Conservation (phyloP, 352 stramenopile genomes). For the Chrysophaeum taylorii region DNA sequence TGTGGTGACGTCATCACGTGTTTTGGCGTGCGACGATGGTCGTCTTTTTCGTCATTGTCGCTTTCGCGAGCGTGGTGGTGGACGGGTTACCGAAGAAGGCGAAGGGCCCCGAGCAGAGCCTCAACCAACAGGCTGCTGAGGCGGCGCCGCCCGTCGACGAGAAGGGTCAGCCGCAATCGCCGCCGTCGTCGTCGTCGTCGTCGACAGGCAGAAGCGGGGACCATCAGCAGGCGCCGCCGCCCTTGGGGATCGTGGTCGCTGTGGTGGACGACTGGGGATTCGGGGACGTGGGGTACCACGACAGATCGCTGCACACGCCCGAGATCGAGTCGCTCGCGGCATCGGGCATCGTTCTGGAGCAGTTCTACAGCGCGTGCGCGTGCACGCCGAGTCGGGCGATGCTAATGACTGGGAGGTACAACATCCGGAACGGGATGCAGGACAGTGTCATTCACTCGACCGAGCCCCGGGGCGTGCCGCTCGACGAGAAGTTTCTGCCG, state of each 20-base stretch:
- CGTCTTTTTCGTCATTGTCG: too few species aligned
- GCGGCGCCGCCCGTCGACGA: too few species aligned
- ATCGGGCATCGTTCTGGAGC: not conserved
- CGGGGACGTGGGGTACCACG: not conserved
- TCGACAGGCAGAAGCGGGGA: too few species aligned
- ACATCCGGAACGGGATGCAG: not conserved
- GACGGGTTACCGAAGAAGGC: too few species aligned
- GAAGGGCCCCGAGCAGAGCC: too few species aligned
- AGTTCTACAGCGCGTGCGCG: not conserved
- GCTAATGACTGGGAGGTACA: not conserved
- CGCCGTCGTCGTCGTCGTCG: too few species aligned
- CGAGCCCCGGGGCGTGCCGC: not conserved
- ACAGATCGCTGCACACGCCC: not conserved
- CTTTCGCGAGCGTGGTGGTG: too few species aligned
- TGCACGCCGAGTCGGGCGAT: not conserved
- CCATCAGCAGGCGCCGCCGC: too few species aligned
- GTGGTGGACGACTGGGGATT: not conserved
- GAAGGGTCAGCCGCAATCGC: too few species aligned
- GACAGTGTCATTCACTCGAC: constrained; percentile 1
- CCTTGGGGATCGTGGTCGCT: not conserved
- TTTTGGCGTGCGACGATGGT: too few species aligned
- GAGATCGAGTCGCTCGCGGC: not conserved
- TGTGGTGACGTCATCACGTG: too few species aligned
- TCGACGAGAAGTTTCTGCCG: not conserved
- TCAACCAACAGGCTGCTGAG: too few species aligned